A percentile compares a stretch with the other conserved stretches of the same genome.
phyloP scores from a whole-genome alignment of 768 basidiomycete species.

The Epithele typhae region DNA sequence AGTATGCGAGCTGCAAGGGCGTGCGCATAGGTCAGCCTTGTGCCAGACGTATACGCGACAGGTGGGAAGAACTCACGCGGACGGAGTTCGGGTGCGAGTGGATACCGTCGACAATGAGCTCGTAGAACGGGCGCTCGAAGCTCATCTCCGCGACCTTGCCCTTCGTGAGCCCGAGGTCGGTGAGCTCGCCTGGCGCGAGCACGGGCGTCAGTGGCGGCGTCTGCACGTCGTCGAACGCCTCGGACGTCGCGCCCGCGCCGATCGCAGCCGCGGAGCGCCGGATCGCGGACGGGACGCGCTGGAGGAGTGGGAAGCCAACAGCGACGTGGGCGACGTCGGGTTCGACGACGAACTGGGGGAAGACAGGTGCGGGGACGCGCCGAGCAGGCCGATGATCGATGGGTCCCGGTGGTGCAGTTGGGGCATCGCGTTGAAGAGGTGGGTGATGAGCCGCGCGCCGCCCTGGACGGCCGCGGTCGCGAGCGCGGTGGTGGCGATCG shows the following conservation, averaged over 20 bases:
- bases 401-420: slow-evolving; percentile 88
- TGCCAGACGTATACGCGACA: neutral
- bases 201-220: slow-evolving; percentile 54
- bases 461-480: slow-evolving; percentile 66
- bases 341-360: slow-evolving; percentile 31
- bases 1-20: slow-evolving; percentile 66
- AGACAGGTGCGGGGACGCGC: slow-evolving; percentile 63
- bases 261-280: slow-evolving; percentile 10
- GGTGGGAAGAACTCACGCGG: slow-evolving; percentile 45
- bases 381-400: slow-evolving; percentile 84
- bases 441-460: slow-evolving; percentile 85
- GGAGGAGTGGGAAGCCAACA: slow-evolving; percentile 13
- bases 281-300: slow-evolving; percentile 15
- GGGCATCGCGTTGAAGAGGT: slow-evolving; percentile 93
- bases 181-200: slow-evolving; percentile 13
- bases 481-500: slow-evolving; percentile 72
- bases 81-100: slow-evolving; percentile 91
- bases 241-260: slow-evolving; percentile 36
- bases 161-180: slow-evolving; percentile 39
- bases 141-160: slow-evolving; percentile 40
- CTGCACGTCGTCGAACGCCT: slow-evolving; percentile 56
- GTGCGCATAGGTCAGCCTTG: neutral
- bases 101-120: slow-evolving; percentile 86
- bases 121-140: slow-evolving; percentile 77
- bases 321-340: slow-evolving; percentile 14